phyloP scores from a whole-genome alignment of 176 grass and related monocot genomes.

The Oryza nivara region DNA sequence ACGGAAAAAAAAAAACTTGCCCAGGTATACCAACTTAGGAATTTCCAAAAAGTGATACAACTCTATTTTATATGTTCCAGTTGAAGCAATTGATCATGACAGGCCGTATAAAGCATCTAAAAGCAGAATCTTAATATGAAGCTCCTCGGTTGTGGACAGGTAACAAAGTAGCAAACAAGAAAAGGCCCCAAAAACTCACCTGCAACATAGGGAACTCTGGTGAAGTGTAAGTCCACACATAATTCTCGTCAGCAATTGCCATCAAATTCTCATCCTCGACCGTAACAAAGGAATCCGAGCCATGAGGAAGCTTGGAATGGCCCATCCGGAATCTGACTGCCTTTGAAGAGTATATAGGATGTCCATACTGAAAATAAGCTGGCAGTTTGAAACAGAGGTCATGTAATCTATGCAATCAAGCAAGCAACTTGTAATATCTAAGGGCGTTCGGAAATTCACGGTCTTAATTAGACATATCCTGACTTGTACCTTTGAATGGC shows the following conservation, averaged over 20 bases:
- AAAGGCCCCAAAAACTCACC: conserved; percentile 40
- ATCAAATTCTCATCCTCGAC: conserved; percentile 38
- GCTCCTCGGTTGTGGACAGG: background rate
- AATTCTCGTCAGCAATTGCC: conserved; percentile 60
- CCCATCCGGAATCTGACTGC: conserved; percentile 71
- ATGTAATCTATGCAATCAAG: conserved; percentile 7
- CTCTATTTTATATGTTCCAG: background rate
- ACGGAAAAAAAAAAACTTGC: background rate
- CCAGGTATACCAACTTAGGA: background rate
- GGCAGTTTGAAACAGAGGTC: conserved; percentile 25
- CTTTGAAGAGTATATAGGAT: conserved; percentile 76
- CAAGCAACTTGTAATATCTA: background rate
- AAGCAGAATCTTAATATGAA: background rate
- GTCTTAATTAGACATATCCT: background rate
- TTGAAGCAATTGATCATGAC: background rate
- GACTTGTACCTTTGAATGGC: conserved; percentile 68
- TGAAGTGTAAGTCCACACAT: conserved; percentile 79
- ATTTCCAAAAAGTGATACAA: background rate
- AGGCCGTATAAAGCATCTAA: conserved; percentile 1
- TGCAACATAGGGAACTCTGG: conserved; percentile 83
- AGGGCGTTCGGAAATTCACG: background rate
- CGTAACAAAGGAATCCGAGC: conserved; percentile 27
- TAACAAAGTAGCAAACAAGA: background rate
- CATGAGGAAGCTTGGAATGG: conserved; percentile 48
- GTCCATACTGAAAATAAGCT: conserved; percentile 57